A percentile compares a stretch with the other conserved stretches of the same genome.
Conservation (phyloP, 2,329 filamentous ascomycete genomes). For the Aureobasidium sp. region DNA sequence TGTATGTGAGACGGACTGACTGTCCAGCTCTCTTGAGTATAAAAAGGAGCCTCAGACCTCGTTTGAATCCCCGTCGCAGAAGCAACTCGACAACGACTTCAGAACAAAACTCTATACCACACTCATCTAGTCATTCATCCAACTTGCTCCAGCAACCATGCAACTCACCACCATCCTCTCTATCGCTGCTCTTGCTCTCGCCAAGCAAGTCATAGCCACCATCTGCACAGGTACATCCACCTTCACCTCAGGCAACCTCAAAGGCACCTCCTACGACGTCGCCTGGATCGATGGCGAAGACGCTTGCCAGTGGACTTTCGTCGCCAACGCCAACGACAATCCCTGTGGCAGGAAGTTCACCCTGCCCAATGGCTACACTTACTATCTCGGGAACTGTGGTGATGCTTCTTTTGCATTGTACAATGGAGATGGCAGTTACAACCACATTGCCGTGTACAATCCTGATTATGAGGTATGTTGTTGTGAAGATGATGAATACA, state of each 20-base stretch:
- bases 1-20: background rate
- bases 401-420: background rate
- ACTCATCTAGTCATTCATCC: background rate
- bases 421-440: background rate
- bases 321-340: background rate
- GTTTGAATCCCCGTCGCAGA: background rate
- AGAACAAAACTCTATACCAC: background rate
- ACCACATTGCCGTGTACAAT: background rate
- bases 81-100: background rate
- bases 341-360: background rate
- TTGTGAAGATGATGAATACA: background rate
- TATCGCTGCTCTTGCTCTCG: background rate
- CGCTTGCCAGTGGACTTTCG: background rate
- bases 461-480: background rate
- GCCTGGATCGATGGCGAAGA: background rate
- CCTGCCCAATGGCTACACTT: background rate
- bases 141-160: background rate
- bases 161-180: background rate
- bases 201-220: background rate
- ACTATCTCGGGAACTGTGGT: background rate
- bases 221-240: background rate
- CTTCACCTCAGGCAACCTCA: background rate
- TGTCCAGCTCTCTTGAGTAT: background rate
- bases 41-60: background rate
- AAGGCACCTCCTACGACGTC: background rate